phyloP scores from a whole-genome alignment of 73 alveolate genomes.

The Paramecium biaurelia region DNA sequence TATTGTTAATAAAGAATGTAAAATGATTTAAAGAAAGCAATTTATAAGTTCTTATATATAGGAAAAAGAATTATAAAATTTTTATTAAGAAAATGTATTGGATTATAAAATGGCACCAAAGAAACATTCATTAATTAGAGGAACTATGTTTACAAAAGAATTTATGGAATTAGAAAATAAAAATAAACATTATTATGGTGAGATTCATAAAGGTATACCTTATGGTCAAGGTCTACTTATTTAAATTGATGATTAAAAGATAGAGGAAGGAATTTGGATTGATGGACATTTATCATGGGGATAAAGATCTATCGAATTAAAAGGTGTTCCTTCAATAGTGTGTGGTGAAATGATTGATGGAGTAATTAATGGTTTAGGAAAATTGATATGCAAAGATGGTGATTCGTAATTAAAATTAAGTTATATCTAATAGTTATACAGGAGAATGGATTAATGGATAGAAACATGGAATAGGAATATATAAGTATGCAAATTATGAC shows the following conservation, averaged over 20 bases:
- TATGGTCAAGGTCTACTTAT: neutral
- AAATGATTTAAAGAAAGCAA: neutral
- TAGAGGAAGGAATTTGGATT: neutral
- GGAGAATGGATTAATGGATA: slow-evolving; percentile 26
- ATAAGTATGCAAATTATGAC: slow-evolving; percentile 33
- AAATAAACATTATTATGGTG: neutral
- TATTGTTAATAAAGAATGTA: neutral
- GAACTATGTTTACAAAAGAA: neutral
- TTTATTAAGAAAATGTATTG: neutral
- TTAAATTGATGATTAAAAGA: neutral
- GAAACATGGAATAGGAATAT: slow-evolving; percentile 40
- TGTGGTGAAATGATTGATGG: slow-evolving; percentile 33
- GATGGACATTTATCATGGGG: slow-evolving; percentile 25
- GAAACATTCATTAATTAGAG: neutral
- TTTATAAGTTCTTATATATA: neutral
- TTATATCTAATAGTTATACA: neutral
- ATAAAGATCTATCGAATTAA: neutral
- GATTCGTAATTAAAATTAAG: neutral
- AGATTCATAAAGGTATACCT: neutral
- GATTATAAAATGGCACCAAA: neutral
- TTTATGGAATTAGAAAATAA: neutral
- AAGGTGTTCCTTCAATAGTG: neutral
- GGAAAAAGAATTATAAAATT: neutral
- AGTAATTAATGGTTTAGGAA: slow-evolving; percentile 18
- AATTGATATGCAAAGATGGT: slow-evolving; percentile 15